Evolutionary conservation across 176 grass and related monocot genomes (phyloP).

Genomic region (Zizania latifolia): DNA sequence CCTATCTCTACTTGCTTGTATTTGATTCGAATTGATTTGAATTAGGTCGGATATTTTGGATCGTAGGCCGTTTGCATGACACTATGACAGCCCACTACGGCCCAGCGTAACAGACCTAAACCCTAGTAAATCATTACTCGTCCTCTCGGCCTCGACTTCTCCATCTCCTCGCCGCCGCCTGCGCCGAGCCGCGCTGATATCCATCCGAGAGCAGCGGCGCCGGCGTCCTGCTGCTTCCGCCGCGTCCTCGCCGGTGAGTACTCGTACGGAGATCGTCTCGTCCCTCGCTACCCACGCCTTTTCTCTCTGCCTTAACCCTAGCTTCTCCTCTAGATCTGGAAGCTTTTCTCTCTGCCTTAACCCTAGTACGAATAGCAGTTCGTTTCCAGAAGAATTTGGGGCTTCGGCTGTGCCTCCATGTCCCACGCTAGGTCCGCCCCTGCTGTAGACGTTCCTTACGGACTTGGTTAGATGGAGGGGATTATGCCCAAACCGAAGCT

Average conservation of each 20-base stretch:
- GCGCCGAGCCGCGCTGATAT: not conserved
- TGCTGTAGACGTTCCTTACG: too few species aligned
- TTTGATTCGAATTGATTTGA: too few species aligned
- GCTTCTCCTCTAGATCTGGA: not conserved
- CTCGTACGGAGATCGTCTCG: not conserved
- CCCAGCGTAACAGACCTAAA: not conserved
- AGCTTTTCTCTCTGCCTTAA: not conserved
- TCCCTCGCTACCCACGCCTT: not conserved
- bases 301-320: not conserved
- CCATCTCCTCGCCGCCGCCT: not conserved
- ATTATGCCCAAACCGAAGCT: too few species aligned
- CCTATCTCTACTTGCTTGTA: too few species aligned
- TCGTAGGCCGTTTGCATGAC: too few species aligned
- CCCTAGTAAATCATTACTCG: not conserved
- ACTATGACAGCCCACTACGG: too few species aligned
- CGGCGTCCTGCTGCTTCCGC: not conserved
- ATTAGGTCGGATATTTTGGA: too few species aligned
- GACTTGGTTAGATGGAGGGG: too few species aligned
- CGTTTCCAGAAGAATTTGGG: not conserved
- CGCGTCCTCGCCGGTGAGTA: not conserved
- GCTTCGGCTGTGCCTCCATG: not conserved
- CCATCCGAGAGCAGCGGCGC: not conserved
- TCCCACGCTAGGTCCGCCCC: not conserved
- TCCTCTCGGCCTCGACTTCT: not conserved
- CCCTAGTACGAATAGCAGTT: not conserved